Percentiles rank a stretch among this genome's conserved stretches.
Conservation (phyloP, 2,329 filamentous ascomycete genomes). For the Lecanicillium sp. region DNA sequence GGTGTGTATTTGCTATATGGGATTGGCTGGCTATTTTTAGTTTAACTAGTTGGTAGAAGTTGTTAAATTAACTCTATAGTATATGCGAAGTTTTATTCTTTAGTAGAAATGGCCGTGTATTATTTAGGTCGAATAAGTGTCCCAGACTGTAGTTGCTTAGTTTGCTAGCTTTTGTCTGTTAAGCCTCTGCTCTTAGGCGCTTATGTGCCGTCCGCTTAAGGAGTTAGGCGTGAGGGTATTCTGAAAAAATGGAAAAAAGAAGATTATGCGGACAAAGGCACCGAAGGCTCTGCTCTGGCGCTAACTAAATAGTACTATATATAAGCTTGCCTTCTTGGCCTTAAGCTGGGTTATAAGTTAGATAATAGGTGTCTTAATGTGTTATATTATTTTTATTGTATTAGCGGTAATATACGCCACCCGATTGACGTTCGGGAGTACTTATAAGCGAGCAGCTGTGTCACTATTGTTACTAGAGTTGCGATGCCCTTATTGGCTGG, state of each 20-base stretch:
- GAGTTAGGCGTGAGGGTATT: constrained; percentile 9
- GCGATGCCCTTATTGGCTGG: constrained; percentile 7
- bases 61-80: too few species aligned
- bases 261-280: constrained; percentile 10
- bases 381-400: constrained; percentile 15
- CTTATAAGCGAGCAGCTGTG: constrained; percentile 14
- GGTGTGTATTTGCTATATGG: too few species aligned
- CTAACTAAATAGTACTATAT: constrained; percentile 18
- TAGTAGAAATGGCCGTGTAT: too few species aligned
- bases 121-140: constrained; percentile 4
- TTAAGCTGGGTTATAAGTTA: constrained; percentile 17
- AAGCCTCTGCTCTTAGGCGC: constrained; percentile 17
- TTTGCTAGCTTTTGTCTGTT: constrained; percentile 19
- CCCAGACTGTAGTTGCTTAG: constrained; percentile 18
- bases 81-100: too few species aligned
- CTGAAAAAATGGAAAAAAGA: constrained; percentile 18
- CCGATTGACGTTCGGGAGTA: constrained; percentile 14
- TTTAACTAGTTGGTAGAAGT: too few species aligned
- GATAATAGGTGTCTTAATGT: constrained; percentile 21
- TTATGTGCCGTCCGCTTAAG: constrained; percentile 15
- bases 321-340: constrained; percentile 19
- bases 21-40: too few species aligned
- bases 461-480: constrained; percentile 14
- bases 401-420: constrained; percentile 12
- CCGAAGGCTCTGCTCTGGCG: constrained; percentile 9